phyloP scores from a whole-genome alignment of 768 basidiomycete genomes.

The Lactifluus echinatus region DNA sequence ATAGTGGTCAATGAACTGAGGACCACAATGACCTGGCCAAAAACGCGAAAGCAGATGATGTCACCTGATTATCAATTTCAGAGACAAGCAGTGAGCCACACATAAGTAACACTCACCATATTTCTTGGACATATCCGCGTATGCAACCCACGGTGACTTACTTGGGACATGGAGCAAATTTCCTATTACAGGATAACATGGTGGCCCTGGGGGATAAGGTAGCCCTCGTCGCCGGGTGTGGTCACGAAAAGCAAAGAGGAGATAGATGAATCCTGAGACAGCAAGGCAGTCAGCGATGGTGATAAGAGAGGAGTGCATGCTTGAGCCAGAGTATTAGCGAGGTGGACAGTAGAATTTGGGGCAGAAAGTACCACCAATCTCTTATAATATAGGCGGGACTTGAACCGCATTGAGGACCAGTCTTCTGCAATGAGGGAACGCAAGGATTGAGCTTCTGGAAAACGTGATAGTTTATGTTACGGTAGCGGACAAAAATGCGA shows the following conservation, averaged over 20 bases:
- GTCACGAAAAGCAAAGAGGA: neutral
- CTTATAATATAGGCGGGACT: too few species aligned
- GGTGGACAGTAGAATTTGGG: too few species aligned
- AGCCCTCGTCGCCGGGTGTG: neutral
- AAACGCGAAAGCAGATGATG: neutral
- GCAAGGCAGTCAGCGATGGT: neutral
- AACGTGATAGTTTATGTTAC: too few species aligned
- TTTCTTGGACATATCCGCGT: neutral
- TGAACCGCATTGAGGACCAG: too few species aligned
- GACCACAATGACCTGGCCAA: slow-evolving; percentile 42
- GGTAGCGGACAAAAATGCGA: too few species aligned
- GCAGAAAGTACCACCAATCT: too few species aligned
- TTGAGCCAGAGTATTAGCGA: too few species aligned
- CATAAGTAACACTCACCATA: neutral
- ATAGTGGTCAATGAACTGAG: slow-evolving; percentile 38
- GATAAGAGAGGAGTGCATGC: neutral
- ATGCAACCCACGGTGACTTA: neutral
- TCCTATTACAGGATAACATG: neutral
- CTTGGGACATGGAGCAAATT: neutral
- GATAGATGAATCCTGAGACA: neutral
- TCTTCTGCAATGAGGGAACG: too few species aligned
- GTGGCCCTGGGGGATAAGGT: neutral
- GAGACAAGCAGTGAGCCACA: neutral
- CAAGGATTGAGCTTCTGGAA: too few species aligned
- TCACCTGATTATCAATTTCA: neutral